Conservation (phyloP, 1,139 yeast genomes). For the Debaryomyces coudertii region DNA sequence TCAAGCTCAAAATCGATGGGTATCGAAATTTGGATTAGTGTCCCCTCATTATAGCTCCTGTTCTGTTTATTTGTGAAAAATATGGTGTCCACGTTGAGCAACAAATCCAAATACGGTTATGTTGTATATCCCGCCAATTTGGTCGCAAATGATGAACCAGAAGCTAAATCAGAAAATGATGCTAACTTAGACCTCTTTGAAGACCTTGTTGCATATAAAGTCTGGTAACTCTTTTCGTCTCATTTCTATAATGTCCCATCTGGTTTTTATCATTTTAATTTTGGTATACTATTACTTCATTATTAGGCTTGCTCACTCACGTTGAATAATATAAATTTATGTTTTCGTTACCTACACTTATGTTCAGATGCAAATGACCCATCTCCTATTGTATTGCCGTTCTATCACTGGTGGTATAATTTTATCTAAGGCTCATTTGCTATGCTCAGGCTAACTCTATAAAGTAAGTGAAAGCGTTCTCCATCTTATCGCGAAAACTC, state of each 20-base stretch:
- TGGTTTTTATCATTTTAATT: background rate
- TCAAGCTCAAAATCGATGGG: slow-evolving; percentile 40
- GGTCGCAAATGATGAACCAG: slow-evolving; percentile 17
- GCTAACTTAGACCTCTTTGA: background rate
- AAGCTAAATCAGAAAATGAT: background rate
- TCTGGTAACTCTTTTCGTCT: background rate
- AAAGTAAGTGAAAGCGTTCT: slow-evolving; percentile 6
- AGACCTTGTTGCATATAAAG: background rate
- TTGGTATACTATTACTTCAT: background rate
- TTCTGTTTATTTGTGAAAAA: slow-evolving; percentile 45
- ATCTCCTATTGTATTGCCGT: background rate
- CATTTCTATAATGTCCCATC: background rate
- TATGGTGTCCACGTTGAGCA: slow-evolving; percentile 45
- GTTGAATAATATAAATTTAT: background rate
- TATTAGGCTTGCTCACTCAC: background rate
- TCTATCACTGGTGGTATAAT: background rate
- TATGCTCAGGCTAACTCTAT: background rate
- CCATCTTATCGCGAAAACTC: slow-evolving; percentile 4
- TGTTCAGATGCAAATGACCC: background rate
- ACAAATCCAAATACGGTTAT: slow-evolving; percentile 59
- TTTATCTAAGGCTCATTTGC: background rate
- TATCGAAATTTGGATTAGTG: slow-evolving; percentile 39
- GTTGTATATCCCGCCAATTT: slow-evolving; percentile 46
- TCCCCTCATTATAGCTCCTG: slow-evolving; percentile 39
- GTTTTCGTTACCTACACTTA: no score